Percentiles rank a stretch among this genome's conserved stretches.
Evolutionary conservation across 805 yeast genomes (phyloP).

Genomic region (Suhomyces sp.): DNA sequence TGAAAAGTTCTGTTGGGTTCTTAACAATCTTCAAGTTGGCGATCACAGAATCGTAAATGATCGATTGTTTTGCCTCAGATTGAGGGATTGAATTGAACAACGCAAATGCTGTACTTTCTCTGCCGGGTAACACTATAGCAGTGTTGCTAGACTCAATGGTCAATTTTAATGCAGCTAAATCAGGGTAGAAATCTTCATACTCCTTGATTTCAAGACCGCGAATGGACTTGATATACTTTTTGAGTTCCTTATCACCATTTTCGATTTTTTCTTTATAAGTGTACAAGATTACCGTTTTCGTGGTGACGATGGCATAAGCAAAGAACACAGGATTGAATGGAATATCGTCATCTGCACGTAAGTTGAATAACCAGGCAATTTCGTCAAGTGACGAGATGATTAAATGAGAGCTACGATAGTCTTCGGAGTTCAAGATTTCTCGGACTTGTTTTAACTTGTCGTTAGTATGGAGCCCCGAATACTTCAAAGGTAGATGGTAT

Average conservation of each 20-base stretch:
- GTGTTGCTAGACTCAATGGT: slow-evolving; percentile 16
- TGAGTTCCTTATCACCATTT: slow-evolving; percentile 25
- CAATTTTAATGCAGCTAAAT: slow-evolving; percentile 35
- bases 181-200: slow-evolving; percentile 61
- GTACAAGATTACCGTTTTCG: slow-evolving; percentile 48
- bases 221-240: slow-evolving; percentile 26
- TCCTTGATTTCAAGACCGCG: slow-evolving; percentile 40
- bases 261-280: slow-evolving; percentile 47
- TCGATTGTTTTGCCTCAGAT: slow-evolving; percentile 23
- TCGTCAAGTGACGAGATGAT: slow-evolving; percentile 80
- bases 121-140: slow-evolving; percentile 33
- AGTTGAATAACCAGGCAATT: slow-evolving; percentile 85
- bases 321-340: slow-evolving; percentile 86
- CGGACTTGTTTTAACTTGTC: slow-evolving; percentile 32
- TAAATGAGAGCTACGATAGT: slow-evolving; percentile 31
- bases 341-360: slow-evolving; percentile 75
- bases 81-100: slow-evolving; percentile 28
- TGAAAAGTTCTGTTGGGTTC: slow-evolving; percentile 67
- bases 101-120: slow-evolving; percentile 31
- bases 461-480: slow-evolving; percentile 33
- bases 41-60: slow-evolving; percentile 31
- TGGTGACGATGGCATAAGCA: slow-evolving; percentile 50
- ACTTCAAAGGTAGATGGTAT: slow-evolving; percentile 29
- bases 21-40: slow-evolving; percentile 69
- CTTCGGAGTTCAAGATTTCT: slow-evolving; percentile 25